A percentile compares a stretch with the other conserved stretches of the same genome.
Evolutionary conservation across 2,329 filamentous ascomycete species (phyloP).

Genomic region (Thielaviopsis cerberus): DNA sequence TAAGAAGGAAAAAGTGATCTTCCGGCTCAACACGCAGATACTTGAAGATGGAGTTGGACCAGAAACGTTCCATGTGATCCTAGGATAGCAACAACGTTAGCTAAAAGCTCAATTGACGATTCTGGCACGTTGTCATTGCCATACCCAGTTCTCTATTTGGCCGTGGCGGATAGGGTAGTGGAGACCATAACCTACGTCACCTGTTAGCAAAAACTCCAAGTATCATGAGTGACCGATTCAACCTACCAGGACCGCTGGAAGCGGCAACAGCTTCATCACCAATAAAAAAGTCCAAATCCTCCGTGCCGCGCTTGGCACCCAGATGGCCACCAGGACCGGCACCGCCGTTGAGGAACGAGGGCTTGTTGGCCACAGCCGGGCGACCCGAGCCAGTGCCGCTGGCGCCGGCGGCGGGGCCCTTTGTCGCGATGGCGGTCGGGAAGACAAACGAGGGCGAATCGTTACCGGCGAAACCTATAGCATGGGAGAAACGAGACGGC

Average conservation of each 20-base stretch:
- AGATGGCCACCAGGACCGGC: slow-evolving; percentile 68
- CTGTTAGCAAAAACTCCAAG: slow-evolving; percentile 10
- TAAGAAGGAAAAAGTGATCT: slow-evolving; percentile 95
- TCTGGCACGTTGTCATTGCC: slow-evolving; percentile 15
- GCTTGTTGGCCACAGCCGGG: slow-evolving; percentile 82
- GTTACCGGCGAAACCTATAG: slow-evolving; percentile 86
- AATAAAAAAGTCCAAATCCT: slow-evolving; percentile 97
- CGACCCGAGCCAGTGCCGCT: slow-evolving; percentile 70
- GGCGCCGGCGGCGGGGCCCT: slow-evolving; percentile 52
- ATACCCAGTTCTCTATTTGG: slow-evolving; percentile 96
- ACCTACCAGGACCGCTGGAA: slow-evolving; percentile 57
- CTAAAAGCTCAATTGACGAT: not conserved
- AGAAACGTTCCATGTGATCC: slow-evolving; percentile 99
- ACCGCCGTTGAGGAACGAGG: slow-evolving; percentile 81
- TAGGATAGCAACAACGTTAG: slow-evolving; percentile 19
- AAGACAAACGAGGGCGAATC: slow-evolving; percentile 99
- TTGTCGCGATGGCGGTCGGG: slow-evolving; percentile 93
- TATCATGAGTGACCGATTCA: not conserved
- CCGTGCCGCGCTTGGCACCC: slow-evolving; percentile 81
- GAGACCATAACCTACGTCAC: slow-evolving; percentile 60
- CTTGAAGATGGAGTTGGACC: slow-evolving; percentile 99
- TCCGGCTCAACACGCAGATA: slow-evolving; percentile 95
- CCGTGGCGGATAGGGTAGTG: slow-evolving; percentile 96
- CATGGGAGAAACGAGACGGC: slow-evolving; percentile 6
- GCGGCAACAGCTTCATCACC: slow-evolving; percentile 86